Evolutionary conservation across 768 basidiomycete genomes (phyloP), one percentile per base, ranked within the genome.

Genomic region (Russula sp.): DNA sequence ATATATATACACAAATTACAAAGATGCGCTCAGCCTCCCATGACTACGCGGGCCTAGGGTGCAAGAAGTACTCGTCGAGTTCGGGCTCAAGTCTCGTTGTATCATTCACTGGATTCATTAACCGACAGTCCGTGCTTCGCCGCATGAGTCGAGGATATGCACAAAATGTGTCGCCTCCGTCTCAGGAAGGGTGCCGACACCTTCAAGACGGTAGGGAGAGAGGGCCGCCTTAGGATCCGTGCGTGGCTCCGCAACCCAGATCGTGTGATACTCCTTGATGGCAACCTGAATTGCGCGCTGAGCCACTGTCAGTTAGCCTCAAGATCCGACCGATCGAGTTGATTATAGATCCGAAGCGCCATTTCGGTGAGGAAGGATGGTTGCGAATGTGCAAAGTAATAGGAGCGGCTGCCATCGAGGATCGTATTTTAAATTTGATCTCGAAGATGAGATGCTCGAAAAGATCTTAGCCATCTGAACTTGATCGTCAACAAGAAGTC

Each of bases 371-470:
- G 81, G 88, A 99, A 99, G 2, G 96, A 97, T 35, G 96, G 96
- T 72, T 99, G 96, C 13, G 94, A 90, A 65, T 97, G 89, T 74
- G 90, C 91, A 61, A 99, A 85, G 74, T 99, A 99, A 82, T 87
- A 88, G 72, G 90, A 91, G 69, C 96, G 88, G 75, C 89, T 95
- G 65, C 96, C 96, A 73, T 99, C 98, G 68, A 98, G 77, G 70
- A 95, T 94, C 77, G 95, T 95, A 78, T 91, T 90, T 73, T 97
- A 97, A 75, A 91, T 77, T 87, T 93, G 79, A 99, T 97, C 79
- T 98, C 94, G 73, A 98, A 99, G 71, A 97, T 90, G 77, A 98
- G 98, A 74, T 99, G 96, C 59, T 98, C 97, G 49, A 98, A 94
- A 86, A 98, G 94, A 94, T 92, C 75, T 94, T 93, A n/a, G 97